These are phyloP conservation scores for Phaeolepiota aurea DNA, from an alignment of 768 basidiomycete genomes.

Conservation along the genomic window DNA sequence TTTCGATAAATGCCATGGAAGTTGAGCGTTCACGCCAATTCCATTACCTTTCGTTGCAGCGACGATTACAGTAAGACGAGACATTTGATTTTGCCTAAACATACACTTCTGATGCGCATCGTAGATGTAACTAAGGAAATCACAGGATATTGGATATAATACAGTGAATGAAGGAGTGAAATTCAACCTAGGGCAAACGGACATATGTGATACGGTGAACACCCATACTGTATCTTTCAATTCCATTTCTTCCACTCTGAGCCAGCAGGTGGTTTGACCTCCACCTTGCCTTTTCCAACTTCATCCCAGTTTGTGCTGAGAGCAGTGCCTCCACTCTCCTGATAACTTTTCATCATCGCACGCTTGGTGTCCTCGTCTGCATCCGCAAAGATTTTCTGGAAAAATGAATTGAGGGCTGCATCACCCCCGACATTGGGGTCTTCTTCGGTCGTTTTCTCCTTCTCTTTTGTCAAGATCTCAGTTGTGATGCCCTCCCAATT, in stretches of 20 bases:
- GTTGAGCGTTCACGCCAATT: constrained; percentile 66
- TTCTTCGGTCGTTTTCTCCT: constrained; percentile 59
- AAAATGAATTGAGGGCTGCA: constrained; percentile 76
- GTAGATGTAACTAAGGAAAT: no score
- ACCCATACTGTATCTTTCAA: constrained; percentile 22
- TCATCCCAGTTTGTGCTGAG: constrained; percentile 96
- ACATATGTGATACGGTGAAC: no score
- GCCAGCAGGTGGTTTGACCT: constrained; percentile 78
- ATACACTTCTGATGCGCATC: background rate
- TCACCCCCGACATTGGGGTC: constrained; percentile 92
- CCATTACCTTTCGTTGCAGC: constrained; percentile 85
- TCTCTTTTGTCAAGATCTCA: constrained; percentile 57
- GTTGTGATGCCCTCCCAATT: constrained; percentile 88
- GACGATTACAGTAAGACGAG: constrained; percentile 82
- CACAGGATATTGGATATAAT: no score
- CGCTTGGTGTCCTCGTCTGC: constrained; percentile 87
- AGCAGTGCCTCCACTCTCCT: constrained; percentile 91
- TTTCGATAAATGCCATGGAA: constrained; percentile 85
- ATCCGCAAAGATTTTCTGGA: constrained; percentile 85
- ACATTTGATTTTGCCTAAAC: no score
- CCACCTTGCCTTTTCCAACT: constrained; percentile 60
- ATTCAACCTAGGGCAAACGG: no score
- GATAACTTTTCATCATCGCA: constrained; percentile 98
- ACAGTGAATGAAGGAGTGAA: background rate
- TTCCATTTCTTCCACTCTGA: constrained; percentile 81